Conservation (phyloP, 192 early-diverging fungal genomes). For the Linnemannia exigua region DNA sequence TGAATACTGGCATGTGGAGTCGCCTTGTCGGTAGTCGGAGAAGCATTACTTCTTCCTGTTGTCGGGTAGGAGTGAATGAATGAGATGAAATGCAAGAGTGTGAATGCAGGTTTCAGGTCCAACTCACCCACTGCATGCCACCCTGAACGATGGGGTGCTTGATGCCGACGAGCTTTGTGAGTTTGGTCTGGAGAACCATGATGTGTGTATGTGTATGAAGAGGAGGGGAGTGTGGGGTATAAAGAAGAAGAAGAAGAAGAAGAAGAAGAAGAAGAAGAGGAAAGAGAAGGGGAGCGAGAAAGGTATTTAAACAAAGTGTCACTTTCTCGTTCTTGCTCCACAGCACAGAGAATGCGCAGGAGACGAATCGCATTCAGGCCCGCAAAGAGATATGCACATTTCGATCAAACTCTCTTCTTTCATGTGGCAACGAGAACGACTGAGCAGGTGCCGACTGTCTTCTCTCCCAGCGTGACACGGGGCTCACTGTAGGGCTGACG, state of each 20-base stretch:
- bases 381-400: neutral
- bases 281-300: neutral
- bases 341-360: neutral
- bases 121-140: conserved; percentile 86
- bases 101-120: no score
- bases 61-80: neutral
- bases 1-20: no score
- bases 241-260: neutral
- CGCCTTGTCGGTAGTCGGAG: no score
- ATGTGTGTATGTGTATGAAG: neutral
- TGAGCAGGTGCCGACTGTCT: neutral
- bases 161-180: conserved; percentile 78
- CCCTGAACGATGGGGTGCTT: conserved; percentile 83
- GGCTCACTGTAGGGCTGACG: neutral
- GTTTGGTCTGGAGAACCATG: conserved; percentile 75
- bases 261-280: neutral
- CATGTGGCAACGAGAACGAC: neutral
- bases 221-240: conserved; percentile 5
- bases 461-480: neutral
- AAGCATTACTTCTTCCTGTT: neutral
- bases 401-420: conserved; percentile 7
- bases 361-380: conserved; percentile 36
- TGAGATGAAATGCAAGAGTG: conserved; percentile 12
- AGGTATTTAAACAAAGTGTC: neutral
- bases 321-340: neutral